These are phyloP conservation scores for Aquilaria yunnanensis DNA, from an alignment of 345 rosid species.

Conservation along the genomic window DNA sequence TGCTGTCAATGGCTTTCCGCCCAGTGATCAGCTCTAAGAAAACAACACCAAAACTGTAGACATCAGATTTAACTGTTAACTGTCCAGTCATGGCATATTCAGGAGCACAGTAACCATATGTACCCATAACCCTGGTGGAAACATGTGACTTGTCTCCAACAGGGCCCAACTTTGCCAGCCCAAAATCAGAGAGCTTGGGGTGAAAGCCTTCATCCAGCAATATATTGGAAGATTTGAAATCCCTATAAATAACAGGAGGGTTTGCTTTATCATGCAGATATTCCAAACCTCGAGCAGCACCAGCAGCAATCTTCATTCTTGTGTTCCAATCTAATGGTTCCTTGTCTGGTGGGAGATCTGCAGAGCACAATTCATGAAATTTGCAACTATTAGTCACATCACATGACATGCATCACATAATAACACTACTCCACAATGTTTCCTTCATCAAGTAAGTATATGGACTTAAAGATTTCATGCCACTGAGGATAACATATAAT, in stretches of 20 bases:
- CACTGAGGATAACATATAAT: too few relatives aligned
- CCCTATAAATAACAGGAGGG: constrained; percentile 96
- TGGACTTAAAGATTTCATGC: too few relatives aligned
- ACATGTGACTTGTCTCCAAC: constrained; percentile 97
- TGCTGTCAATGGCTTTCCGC: constrained; percentile 84
- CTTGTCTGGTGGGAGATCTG: constrained; percentile 91
- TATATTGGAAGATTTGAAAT: constrained; percentile 95
- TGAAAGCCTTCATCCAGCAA: constrained; percentile 83
- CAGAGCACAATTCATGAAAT: constrained; percentile 5
- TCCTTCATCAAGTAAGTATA: too few relatives aligned
- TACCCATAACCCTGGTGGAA: constrained; percentile 99
- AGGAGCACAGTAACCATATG: constrained; percentile 99
- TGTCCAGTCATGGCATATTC: constrained; percentile 99
- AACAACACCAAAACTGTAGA: constrained; percentile 93
- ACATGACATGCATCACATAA: too few relatives aligned
- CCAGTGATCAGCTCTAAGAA: constrained; percentile 95
- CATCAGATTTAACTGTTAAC: constrained; percentile 90
- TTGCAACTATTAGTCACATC: too few relatives aligned
- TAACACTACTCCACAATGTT: too few relatives aligned
- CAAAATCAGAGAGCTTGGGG: constrained; percentile 97
- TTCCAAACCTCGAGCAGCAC: constrained; percentile 96
- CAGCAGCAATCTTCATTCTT: constrained; percentile 97
- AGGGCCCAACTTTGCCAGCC: constrained; percentile 97
- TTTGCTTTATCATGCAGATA: constrained; percentile 89
- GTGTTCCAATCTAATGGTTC: constrained; percentile 93